Percentiles rank a stretch among this genome's conserved stretches.
phyloP scores from a whole-genome alignment of 805 yeast species.

The Candida vartiovaarae region DNA sequence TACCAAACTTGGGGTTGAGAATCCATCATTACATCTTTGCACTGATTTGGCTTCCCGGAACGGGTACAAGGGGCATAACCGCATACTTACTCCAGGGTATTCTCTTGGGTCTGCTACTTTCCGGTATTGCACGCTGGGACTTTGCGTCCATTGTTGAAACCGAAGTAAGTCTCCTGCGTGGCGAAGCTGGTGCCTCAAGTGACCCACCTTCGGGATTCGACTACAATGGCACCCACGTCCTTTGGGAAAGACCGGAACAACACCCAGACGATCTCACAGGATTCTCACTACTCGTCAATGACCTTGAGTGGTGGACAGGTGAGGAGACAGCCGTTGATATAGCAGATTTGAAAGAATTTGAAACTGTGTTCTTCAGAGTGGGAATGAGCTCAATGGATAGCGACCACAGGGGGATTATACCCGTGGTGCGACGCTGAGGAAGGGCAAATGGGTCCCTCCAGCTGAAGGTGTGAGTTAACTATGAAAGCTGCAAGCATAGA shows the following conservation, averaged over 20 bases:
- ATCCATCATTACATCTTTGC: slow-evolving; percentile 82
- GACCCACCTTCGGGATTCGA: slow-evolving; percentile 43
- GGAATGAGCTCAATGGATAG: slow-evolving; percentile 36
- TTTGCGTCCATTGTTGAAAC: slow-evolving; percentile 86
- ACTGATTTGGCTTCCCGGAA: slow-evolving; percentile 72
- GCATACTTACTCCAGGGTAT: slow-evolving; percentile 81
- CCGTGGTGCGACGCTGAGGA: slow-evolving; percentile 48
- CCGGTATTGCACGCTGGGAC: slow-evolving; percentile 92
- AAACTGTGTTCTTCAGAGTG: slow-evolving; percentile 43
- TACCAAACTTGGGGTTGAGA: slow-evolving; percentile 69
- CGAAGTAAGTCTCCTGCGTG: slow-evolving; percentile 53
- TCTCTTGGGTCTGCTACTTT: slow-evolving; percentile 67
- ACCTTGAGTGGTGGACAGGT: slow-evolving; percentile 69
- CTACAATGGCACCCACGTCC: slow-evolving; percentile 16
- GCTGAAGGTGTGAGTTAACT: slow-evolving; percentile 42
- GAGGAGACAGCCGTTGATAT: slow-evolving; percentile 37
- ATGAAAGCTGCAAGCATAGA: neutral
- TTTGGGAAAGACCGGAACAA: slow-evolving; percentile 22
- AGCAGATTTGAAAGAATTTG: slow-evolving; percentile 27
- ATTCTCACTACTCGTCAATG: slow-evolving; percentile 66
- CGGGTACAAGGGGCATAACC: slow-evolving; percentile 63
- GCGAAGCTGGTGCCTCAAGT: slow-evolving; percentile 54
- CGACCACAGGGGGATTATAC: slow-evolving; percentile 51
- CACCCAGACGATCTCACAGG: slow-evolving; percentile 25
- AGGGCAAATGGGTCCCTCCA: slow-evolving; percentile 48